phyloP scores from a whole-genome alignment of 106 monocot genomes.

The Phalaenopsis aphrodite region DNA sequence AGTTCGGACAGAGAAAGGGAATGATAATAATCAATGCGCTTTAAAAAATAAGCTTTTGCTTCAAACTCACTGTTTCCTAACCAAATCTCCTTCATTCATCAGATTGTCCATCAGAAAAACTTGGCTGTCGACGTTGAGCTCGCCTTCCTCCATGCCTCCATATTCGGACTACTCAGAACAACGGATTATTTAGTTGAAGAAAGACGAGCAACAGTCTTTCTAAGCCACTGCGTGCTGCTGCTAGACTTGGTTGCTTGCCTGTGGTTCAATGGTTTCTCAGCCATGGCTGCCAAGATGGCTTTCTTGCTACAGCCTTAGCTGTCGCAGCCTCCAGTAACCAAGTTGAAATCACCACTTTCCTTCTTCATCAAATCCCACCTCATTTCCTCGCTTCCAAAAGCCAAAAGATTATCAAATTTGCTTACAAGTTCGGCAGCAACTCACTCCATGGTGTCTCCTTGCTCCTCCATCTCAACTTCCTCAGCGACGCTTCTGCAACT shows the following conservation, averaged over 20 bases:
- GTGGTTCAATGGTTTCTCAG: conserved; percentile 75
- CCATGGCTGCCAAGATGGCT: conserved; percentile 73
- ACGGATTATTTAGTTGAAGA: conserved; percentile 85
- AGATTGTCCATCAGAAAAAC: conserved; percentile 89
- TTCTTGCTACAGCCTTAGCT: conserved; percentile 76
- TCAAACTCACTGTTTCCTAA: too few relatives aligned
- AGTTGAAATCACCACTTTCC: conserved; percentile 37
- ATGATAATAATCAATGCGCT: too few relatives aligned
- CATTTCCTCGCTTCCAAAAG: conserved; percentile 63
- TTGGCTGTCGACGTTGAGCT: conserved; percentile 79
- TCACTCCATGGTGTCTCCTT: conserved; percentile 75
- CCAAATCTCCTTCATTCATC: background rate
- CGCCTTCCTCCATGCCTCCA: conserved; percentile 76
- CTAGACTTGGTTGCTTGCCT: conserved; percentile 60
- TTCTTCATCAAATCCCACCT: conserved; percentile 61
- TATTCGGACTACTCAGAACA: conserved; percentile 66
- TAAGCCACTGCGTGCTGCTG: conserved; percentile 74
- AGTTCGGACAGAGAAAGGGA: too few relatives aligned
- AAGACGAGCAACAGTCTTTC: conserved; percentile 58
- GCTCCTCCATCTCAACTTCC: conserved; percentile 64
- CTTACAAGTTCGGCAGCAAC: conserved; percentile 53
- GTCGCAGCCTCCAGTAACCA: conserved; percentile 71
- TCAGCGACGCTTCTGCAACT: conserved; percentile 58
- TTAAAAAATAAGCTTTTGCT: too few relatives aligned
- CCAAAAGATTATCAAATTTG: conserved; percentile 70